These are phyloP conservation scores for Moniliophthora roreri DNA, from an alignment of 1,284 basidiomycete species.

Conservation along the genomic window DNA sequence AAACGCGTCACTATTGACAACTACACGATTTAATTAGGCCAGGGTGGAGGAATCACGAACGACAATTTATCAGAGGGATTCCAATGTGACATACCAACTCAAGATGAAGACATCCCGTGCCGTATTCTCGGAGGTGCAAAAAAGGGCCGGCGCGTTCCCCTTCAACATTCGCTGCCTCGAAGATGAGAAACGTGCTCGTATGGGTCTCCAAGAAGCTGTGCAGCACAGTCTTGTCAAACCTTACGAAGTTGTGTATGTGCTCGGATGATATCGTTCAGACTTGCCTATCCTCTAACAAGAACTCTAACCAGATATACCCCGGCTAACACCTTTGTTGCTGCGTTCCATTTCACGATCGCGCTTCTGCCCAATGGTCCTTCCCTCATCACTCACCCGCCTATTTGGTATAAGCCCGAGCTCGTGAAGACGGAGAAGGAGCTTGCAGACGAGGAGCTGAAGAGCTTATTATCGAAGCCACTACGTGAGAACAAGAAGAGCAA, in stretches of 20 bases:
- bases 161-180: slow-evolving; percentile 95
- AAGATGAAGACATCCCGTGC: slow-evolving; percentile 97
- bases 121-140: slow-evolving; percentile 95
- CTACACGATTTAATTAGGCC: slow-evolving; percentile 47
- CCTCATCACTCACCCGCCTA: slow-evolving; percentile 82
- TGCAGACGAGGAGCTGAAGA: slow-evolving; percentile 84
- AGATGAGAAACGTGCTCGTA: slow-evolving; percentile 92
- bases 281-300: slow-evolving; percentile 1
- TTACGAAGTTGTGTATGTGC: slow-evolving; percentile 82
- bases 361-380: slow-evolving; percentile 84
- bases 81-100: slow-evolving; percentile 88
- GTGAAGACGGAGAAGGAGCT: slow-evolving; percentile 89
- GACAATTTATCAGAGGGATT: slow-evolving; percentile 91
- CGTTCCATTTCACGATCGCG: slow-evolving; percentile 95
- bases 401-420: slow-evolving; percentile 92
- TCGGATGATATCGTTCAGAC: neutral
- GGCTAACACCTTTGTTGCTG: slow-evolving; percentile 79
- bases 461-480: slow-evolving; percentile 74
- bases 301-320: slow-evolving; percentile 67
- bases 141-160: slow-evolving; percentile 97
- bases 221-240: slow-evolving; percentile 90
- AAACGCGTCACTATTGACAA: neutral
- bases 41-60: slow-evolving; percentile 88
- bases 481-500: slow-evolving; percentile 92
- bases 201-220: slow-evolving; percentile 95